Percentiles rank a stretch among this genome's conserved stretches.
Conservation (phyloP, 345 rosid genomes). For the Salix exigua region DNA sequence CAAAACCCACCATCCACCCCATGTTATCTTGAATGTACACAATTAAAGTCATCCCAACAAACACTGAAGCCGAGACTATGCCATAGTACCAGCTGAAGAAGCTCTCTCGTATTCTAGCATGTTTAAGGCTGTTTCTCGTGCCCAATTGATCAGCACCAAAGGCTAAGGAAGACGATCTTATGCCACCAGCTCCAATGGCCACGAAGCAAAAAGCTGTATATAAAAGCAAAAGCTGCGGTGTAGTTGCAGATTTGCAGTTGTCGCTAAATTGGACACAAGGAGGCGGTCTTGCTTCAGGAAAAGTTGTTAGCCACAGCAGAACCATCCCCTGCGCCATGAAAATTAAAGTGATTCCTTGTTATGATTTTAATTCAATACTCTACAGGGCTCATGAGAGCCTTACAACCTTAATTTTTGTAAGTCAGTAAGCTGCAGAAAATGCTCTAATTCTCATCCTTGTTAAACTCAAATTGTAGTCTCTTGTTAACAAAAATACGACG, state of each 20-base stretch:
- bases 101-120: conserved; percentile 35
- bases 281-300: conserved; percentile 55
- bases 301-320: conserved; percentile 68
- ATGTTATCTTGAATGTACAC: conserved; percentile 47
- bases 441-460: too few relatives aligned
- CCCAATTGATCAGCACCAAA: conserved; percentile 68
- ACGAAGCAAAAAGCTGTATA: conserved; percentile 45
- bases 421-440: too few relatives aligned
- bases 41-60: conserved; percentile 35
- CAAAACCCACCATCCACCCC: conserved; percentile 65
- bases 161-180: conserved; percentile 64
- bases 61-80: conserved; percentile 19
- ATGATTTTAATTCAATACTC: too few relatives aligned
- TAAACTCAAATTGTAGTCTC: too few relatives aligned
- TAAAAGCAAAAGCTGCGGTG: conserved; percentile 48
- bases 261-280: conserved; percentile 30
- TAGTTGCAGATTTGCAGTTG: conserved; percentile 45
- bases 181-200: conserved; percentile 75
- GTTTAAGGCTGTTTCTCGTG: conserved; percentile 40
- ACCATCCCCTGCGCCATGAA: conserved; percentile 37
- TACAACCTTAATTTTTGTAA: too few relatives aligned
- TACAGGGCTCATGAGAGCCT: too few relatives aligned
- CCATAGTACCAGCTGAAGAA: conserved; percentile 52
- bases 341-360: conserved; percentile 3
- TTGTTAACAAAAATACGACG: too few relatives aligned